phyloP scores from a whole-genome alignment of 179 eudicot species.

The Silene noctiflora region DNA sequence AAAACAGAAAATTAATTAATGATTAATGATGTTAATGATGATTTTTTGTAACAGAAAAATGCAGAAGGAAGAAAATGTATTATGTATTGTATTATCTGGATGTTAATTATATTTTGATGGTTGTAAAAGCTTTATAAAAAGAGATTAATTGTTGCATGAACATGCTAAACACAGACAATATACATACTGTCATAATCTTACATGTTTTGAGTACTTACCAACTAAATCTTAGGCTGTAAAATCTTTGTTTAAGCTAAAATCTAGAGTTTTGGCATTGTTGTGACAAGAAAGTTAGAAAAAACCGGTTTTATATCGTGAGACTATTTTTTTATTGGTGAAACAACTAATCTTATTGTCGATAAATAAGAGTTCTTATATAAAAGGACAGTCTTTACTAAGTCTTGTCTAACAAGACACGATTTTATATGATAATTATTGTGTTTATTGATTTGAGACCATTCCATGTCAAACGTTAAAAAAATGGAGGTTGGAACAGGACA shows the following conservation, averaged over 20 bases:
- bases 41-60: not conserved
- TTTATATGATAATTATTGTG: no score
- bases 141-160: no score
- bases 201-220: not conserved
- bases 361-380: no score
- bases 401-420: no score
- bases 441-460: not conserved
- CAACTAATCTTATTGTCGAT: no score
- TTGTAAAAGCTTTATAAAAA: no score
- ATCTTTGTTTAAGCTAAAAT: not conserved
- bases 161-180: not conserved
- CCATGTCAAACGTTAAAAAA: not conserved
- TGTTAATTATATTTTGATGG: not conserved
- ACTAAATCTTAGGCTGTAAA: not conserved
- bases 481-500: not conserved
- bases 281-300: no score
- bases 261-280: no score
- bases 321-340: no score
- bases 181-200: slow-evolving; percentile 6
- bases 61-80: not conserved
- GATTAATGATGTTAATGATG: not conserved
- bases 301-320: no score
- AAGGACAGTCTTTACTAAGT: no score
- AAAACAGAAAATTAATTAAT: not conserved
- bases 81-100: not conserved